These are phyloP conservation scores for Hypoxylon fuscum DNA, from an alignment of 495 filamentous ascomycete species.

Conservation along the genomic window DNA sequence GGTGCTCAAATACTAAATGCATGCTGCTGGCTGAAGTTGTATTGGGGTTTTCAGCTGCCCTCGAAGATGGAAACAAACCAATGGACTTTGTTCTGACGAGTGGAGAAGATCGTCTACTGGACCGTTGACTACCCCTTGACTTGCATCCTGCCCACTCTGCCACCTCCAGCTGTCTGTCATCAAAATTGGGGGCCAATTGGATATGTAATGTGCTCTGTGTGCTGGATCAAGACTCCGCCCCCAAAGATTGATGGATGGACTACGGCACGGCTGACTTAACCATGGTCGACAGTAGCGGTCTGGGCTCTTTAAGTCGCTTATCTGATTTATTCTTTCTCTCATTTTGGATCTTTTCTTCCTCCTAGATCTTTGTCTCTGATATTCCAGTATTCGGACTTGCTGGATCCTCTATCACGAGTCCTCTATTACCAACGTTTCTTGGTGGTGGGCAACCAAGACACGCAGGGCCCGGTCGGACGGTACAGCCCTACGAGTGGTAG, in stretches of 20 bases:
- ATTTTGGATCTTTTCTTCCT: background rate
- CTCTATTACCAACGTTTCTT: background rate
- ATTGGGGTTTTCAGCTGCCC: slow-evolving; percentile 29
- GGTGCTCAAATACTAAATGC: slow-evolving; percentile 11
- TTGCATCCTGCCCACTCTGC: slow-evolving; percentile 27
- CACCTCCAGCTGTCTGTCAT: slow-evolving; percentile 36
- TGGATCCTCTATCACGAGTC: slow-evolving; percentile 4
- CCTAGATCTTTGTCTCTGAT: background rate
- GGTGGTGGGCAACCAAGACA: slow-evolving; percentile 39
- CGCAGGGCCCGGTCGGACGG: slow-evolving; percentile 37
- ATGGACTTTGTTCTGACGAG: slow-evolving; percentile 15
- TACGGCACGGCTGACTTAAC: slow-evolving; percentile 24
- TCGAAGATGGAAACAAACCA: slow-evolving; percentile 9
- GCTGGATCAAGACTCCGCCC: slow-evolving; percentile 25
- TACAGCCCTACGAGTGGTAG: slow-evolving; percentile 43
- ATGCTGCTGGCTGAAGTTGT: slow-evolving; percentile 23
- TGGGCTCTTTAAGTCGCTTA: slow-evolving; percentile 10
- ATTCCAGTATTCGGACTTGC: slow-evolving; percentile 4
- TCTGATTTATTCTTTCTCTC: slow-evolving; percentile 13
- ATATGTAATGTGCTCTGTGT: slow-evolving; percentile 6
- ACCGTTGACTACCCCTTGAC: slow-evolving; percentile 12
- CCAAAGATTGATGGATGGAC: slow-evolving; percentile 10
- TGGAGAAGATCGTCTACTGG: slow-evolving; percentile 14
- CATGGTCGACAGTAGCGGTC: slow-evolving; percentile 29
- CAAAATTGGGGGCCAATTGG: slow-evolving; percentile 36